Evolutionary conservation across 495 filamentous ascomycete genomes (phyloP), one percentile per base, ranked within the genome.

Genomic region (Penicillium steckii): DNA sequence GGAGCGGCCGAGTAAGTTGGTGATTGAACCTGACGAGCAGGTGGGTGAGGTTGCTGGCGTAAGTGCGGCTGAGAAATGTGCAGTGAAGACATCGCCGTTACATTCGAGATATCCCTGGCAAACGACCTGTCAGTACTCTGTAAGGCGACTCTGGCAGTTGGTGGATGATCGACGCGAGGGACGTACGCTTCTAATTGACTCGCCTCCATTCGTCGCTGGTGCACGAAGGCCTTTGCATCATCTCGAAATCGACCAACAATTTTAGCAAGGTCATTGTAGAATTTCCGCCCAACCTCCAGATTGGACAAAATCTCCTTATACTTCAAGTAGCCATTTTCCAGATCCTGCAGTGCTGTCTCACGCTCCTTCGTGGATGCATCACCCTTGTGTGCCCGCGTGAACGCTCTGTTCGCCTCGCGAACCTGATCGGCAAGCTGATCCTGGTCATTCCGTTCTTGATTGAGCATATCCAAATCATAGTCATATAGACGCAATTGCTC

Each of bases 291-390:
- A 0, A 86, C 88, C 48, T 97, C 90, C 0, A 96, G 71, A 61
- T 97, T 95, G 35, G 80, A 87, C 35, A 95, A 83, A 46, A 97
- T 87, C 67, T 98, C 92, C 68, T 94, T 95, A 70, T 97, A 97
- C 70, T 91, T 94, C 68, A 89, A 79, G 64, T 95, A 96, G 8
- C 90, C 94, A 48, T 91, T 94, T 65, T 97, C 93, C 18, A 98
- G 77, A 35, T 83, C 83, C 66, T 98, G 94, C 21, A 98, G 70
- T 0, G 91, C 91, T 54, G 84, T 81, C 61, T 97, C 93, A 19
- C 94, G 81, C 57, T 95, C 89, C 42, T 80, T 80, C 18, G 83
- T 88, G 3, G 85, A 87, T 3, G 79, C 77, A 57, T 92, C 90
- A 2, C 89, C 91, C 15, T 78, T 80, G 23, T 82, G 81, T 27